These are phyloP conservation scores for Magnusiomyces tetraspermus DNA, from an alignment of 1,139 yeast species.

Conservation along the genomic window DNA sequence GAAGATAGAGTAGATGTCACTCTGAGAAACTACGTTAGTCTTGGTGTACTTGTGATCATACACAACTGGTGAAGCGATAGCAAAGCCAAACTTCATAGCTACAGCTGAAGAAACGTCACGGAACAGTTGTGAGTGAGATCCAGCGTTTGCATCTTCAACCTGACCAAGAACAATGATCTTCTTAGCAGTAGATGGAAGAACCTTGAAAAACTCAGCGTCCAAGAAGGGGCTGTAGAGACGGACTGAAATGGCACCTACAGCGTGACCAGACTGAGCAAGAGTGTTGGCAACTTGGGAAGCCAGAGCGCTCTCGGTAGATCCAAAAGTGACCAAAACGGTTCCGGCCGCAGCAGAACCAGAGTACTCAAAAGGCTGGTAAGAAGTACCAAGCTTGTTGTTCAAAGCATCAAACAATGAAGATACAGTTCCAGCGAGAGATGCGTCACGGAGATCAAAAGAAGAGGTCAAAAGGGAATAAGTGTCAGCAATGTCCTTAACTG, in stretches of 20 bases:
- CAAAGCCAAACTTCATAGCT: conserved; percentile 32
- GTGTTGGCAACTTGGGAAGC: conserved; percentile 35
- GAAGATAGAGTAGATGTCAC: conserved; percentile 21
- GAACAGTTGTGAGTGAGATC: conserved; percentile 37
- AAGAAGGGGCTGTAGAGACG: conserved; percentile 62
- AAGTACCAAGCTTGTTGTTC: conserved; percentile 49
- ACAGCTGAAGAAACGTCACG: conserved; percentile 68
- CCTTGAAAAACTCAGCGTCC: conserved; percentile 48
- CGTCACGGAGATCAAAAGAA: conserved; percentile 4
- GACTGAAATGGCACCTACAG: conserved; percentile 58
- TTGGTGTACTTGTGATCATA: conserved; percentile 28
- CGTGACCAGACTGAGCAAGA: conserved; percentile 30
- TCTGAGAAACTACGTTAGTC: conserved; percentile 21
- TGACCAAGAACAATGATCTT: conserved; percentile 61
- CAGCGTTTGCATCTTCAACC: conserved; percentile 31
- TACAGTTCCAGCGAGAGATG: conserved; percentile 9
- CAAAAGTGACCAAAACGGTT: conserved; percentile 68
- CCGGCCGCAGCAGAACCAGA: conserved; percentile 52
- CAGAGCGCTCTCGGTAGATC: conserved; percentile 56
- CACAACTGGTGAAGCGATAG: conserved; percentile 21
- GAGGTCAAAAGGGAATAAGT: conserved; percentile 35
- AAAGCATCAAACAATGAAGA: conserved; percentile 14
- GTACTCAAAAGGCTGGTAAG: conserved; percentile 62
- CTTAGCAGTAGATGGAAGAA: conserved; percentile 50
- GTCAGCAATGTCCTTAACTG: conserved; percentile 39